Base-by-base conservation (phyloP, 2,329 filamentous ascomycete genomes). In the Alternaria arbusti region DNA sequence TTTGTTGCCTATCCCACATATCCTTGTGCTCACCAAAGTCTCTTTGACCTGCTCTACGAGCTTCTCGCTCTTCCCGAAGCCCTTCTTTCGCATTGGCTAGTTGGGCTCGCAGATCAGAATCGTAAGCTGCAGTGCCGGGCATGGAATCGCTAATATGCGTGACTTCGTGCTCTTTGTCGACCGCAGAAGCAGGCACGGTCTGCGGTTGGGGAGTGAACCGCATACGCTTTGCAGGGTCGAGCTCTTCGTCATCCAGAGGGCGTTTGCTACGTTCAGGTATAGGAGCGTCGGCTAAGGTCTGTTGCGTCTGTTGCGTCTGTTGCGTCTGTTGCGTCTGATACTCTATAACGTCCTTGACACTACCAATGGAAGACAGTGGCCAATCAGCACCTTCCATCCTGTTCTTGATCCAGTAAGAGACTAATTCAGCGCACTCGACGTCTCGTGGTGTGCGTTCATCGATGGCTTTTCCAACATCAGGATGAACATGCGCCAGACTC, bases 61-160 rank as follows among this genome's bases (percentile, higher is more conserved):
- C 61, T 22, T 63, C 28, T 40, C 57, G 63, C 54, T 70, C 54
- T 26, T 61, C 59, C 30, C 54, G 52, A 22, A 62, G 59, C 7
- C 57, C 50, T 36, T 60, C 44, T 17, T 67, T 60, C 11, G 51
- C 15, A 6, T 49, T 47, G 11, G 46, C 59, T 11, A 75, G 49
- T n/a, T 59, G 58, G 22, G 57, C 54, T 15, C 47, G 64, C 4
- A 74, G 59, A 7, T 46, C 57, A 26, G 64, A 36, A 22, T 70
- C 63, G 7, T 55, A 51, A 10, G 43, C 59, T 22, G 70, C 68
- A 6, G 74, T 74, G 11, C 75, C 72, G 9, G 75, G 75, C 58
- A 82, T 72, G 0, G 82, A 83, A 64, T 84, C 81, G 59, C 80
- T 84, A 51, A 82, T 70, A 25, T 78, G 80, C 1, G 80, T 82